Evolutionary conservation across 371 early-diverging fungal genomes (phyloP), one percentile per base, ranked within the genome.

Genomic region (Lichtheimia corymbifera): DNA sequence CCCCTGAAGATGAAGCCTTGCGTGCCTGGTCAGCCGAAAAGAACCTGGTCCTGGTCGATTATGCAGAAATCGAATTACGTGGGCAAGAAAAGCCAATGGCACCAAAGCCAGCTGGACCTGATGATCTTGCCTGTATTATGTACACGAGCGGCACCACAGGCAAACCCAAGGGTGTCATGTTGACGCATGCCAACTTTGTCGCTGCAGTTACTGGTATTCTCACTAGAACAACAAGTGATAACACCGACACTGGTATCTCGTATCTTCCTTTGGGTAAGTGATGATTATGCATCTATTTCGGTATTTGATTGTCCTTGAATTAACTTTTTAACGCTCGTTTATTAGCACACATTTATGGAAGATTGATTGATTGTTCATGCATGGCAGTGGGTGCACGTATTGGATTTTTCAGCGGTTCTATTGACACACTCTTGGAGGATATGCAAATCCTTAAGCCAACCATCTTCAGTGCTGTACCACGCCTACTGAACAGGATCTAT

Each of bases 131-230:
- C 62, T 92, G 94, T 25, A 93, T 99, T 56, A 97, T 96, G 81
- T 99, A 97, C 72, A 99, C 99, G 5, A 90, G 91, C 59, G 98
- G 99, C 53, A 84, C 92, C 41, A 87, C 91, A 0, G 96, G 94
- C 2, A 67, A 65, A n/a, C 97, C 97, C 35, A 66, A 86, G 74
- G 84, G 84, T 44, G 84, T 74, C 15, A 73, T 86, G 70, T 27
- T 83, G n/a, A 77, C 80, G 1, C 83, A 86, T 43, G 15, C 50
- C 13, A 82, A 80, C 67, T 81, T 86, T 58, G 74, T 80, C 27
- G 63, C 74, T 15, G 65, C 76, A 3, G 58, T 76, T 6, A 60
- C 62, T 12, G 64, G 64, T 22, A 43, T 58, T 17, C 7, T 63
- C 11, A 52, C 40, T 11, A 42, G 65, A 22, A 57, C 17, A 18